Evolutionary conservation across 2,329 filamentous ascomycete species (phyloP).

Genomic region (Domatiomyces catenatus): DNA sequence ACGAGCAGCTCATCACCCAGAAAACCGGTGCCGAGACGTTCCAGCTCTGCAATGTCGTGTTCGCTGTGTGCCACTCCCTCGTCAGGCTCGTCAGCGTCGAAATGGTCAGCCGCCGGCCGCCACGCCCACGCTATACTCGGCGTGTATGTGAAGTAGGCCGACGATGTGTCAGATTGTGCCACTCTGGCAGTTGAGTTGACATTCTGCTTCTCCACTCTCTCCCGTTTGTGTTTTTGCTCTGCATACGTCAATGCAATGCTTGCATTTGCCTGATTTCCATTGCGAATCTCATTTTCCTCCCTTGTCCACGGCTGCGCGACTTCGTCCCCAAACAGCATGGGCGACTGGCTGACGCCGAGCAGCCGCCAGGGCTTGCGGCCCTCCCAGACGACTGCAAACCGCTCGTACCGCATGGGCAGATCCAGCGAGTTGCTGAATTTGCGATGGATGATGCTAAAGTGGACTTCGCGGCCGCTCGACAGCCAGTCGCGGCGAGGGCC

Average conservation of each 20-base stretch:
- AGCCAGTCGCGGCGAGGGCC: slow-evolving; percentile 10
- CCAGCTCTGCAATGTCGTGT: slow-evolving; percentile 18
- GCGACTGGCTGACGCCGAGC: slow-evolving; percentile 22
- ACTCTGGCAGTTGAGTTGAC: background rate
- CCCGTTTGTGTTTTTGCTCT: background rate
- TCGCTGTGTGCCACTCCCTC: slow-evolving; percentile 1
- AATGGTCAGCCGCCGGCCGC: slow-evolving; percentile 6
- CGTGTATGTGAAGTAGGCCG: slow-evolving; percentile 26
- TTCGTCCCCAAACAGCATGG: slow-evolving; percentile 24
- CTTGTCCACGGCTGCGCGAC: slow-evolving; percentile 23
- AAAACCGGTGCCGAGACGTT: slow-evolving; percentile 22
- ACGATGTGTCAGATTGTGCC: slow-evolving; percentile 9
- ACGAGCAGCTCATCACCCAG: slow-evolving; percentile 27
- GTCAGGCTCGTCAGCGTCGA: slow-evolving; percentile 3
- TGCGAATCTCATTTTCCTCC: slow-evolving; percentile 20
- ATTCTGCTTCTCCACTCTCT: background rate
- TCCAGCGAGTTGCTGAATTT: slow-evolving; percentile 23
- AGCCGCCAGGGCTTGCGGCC: slow-evolving; percentile 23
- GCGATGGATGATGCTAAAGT: slow-evolving; percentile 24
- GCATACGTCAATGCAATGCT: background rate
- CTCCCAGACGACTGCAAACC: slow-evolving; percentile 26
- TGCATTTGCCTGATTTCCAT: background rate
- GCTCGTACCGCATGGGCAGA: slow-evolving; percentile 25
- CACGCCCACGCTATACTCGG: slow-evolving; percentile 26
- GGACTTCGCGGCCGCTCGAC: slow-evolving; percentile 16